Base-by-base conservation (phyloP, 2,329 filamentous ascomycete species). In the Fusarium chuoi region DNA sequence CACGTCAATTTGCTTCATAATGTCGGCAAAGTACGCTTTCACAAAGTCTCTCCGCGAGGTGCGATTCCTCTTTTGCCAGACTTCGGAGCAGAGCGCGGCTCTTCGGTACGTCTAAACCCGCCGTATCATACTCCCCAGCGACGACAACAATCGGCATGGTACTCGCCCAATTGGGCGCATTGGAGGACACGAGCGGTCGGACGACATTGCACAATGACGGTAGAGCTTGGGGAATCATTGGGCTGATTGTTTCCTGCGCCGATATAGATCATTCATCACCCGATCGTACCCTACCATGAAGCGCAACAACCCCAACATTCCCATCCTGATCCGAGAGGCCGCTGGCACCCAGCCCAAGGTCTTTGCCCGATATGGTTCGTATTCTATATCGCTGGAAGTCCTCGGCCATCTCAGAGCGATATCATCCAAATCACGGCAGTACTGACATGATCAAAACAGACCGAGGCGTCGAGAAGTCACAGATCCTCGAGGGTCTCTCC, bases 281-380 rank as follows among this genome's bases (percentile, higher is more conserved):
- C 91, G 94, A 82, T 92, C 95, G 76, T 99, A 99, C 85, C 96
- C 96, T 52, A 96, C 94, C 69, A 98, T 99, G 96, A 99, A 99
- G 91, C 97, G 97, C 89, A 94, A 96, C 89, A 99, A 99, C 87
- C 96, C 96, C 65, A 87, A 93, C 84, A 95, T 90, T 55, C 96
- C 96, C 62, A 98, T 99, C 84, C 88, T 99, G 87, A 91, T 99
- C 80, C 94, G 96, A 81, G 96, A 98, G 87, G 96, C 96, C 60
- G 87, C 90, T 78, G 94, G 94, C 80, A 94, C 94, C 62, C 87
- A 93, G 82, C 96, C 96, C 74, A 93, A 91, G 83, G 90, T 99
- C 74, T 98, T 93, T 84, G 95, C 96, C 77, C 89, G 96, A 91
- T 99, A 97, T 82, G 96, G 94, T 97, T 84, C 72, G 81, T 74